phyloP scores from a whole-genome alignment of 345 rosid genomes.

The Turritis glabra region DNA sequence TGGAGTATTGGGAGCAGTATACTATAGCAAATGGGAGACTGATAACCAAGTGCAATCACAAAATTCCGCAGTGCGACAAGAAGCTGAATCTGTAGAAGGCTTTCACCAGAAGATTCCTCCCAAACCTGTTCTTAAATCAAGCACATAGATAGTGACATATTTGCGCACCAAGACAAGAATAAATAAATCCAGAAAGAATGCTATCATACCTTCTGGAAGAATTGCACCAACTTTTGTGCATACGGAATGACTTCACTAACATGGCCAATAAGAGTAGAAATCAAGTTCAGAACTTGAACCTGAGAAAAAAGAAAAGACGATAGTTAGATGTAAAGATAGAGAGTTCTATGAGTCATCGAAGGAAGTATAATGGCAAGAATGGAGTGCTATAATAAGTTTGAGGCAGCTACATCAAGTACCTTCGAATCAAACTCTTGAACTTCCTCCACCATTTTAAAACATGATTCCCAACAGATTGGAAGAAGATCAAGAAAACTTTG shows the following conservation, averaged over 20 bases:
- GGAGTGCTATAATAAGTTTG: constrained; percentile 17
- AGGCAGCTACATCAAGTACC: constrained; percentile 47
- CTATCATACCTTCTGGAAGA: constrained; percentile 76
- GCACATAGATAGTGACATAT: constrained; percentile 18
- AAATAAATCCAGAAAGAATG: constrained; percentile 13
- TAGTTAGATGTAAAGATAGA: constrained; percentile 19
- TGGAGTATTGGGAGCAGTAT: constrained; percentile 86
- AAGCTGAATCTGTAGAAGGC: constrained; percentile 96
- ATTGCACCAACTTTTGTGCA: constrained; percentile 71
- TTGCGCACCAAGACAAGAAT: constrained; percentile 15
- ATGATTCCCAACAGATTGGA: constrained; percentile 84
- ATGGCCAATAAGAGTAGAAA: constrained; percentile 80
- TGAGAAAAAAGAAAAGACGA: constrained; percentile 42
- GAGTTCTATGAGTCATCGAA: constrained; percentile 10
- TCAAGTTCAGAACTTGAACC: constrained; percentile 95
- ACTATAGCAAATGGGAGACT: constrained; percentile 75
- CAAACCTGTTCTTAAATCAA: constrained; percentile 60
- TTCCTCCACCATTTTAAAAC: constrained; percentile 89
- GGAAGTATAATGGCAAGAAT: constrained; percentile 24
- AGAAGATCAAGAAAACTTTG: constrained; percentile 78
- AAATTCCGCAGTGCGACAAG: constrained; percentile 89
- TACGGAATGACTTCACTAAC: constrained; percentile 75
- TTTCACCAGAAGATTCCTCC: constrained; percentile 97
- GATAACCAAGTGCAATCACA: constrained; percentile 88
- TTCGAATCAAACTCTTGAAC: constrained; percentile 98